Evolutionary conservation across 2,329 filamentous ascomycete genomes (phyloP).

Genomic region (Acarospora socialis): DNA sequence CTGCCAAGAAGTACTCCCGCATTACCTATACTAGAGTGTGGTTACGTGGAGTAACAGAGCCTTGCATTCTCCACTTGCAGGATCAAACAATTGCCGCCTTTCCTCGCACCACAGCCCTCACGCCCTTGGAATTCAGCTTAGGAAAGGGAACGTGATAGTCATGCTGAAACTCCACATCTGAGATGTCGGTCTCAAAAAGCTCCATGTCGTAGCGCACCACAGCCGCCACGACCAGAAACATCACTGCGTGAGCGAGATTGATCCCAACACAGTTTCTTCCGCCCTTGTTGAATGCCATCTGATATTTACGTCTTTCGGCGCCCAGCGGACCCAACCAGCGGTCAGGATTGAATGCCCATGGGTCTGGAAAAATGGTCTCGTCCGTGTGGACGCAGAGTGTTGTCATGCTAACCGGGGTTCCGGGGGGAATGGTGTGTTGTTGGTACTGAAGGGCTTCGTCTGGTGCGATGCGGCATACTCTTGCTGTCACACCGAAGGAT

Average conservation of each 20-base stretch:
- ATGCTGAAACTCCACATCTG: slow-evolving; percentile 4
- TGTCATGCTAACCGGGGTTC: slow-evolving; percentile 14
- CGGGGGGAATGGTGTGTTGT: slow-evolving; percentile 10
- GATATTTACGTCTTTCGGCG: slow-evolving; percentile 1
- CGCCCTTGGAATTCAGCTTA: slow-evolving; percentile 5
- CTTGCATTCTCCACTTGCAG: no score
- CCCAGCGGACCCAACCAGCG: slow-evolving; percentile 3
- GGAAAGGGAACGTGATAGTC: slow-evolving; percentile 6
- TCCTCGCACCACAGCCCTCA: background rate
- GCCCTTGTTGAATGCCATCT: slow-evolving; percentile 5
- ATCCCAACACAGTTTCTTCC: slow-evolving; percentile 8
- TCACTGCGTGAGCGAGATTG: slow-evolving; percentile 6
- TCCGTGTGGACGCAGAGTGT: slow-evolving; percentile 15
- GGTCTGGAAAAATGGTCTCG: slow-evolving; percentile 15
- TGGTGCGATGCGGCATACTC: slow-evolving; percentile 15
- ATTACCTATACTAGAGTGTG: no score
- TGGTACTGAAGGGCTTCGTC: slow-evolving; percentile 13
- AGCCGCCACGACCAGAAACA: slow-evolving; percentile 3
- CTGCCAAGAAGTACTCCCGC: no score
- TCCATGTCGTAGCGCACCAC: slow-evolving; percentile 3
- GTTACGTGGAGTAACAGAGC: no score
- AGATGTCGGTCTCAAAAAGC: slow-evolving; percentile 8
- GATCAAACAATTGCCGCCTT: background rate
- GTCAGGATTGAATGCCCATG: slow-evolving; percentile 7
- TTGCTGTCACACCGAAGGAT: slow-evolving; percentile 12